These are phyloP conservation scores for Toxicodendron radicans DNA, from an alignment of 345 rosid genomes.

Conservation along the genomic window DNA sequence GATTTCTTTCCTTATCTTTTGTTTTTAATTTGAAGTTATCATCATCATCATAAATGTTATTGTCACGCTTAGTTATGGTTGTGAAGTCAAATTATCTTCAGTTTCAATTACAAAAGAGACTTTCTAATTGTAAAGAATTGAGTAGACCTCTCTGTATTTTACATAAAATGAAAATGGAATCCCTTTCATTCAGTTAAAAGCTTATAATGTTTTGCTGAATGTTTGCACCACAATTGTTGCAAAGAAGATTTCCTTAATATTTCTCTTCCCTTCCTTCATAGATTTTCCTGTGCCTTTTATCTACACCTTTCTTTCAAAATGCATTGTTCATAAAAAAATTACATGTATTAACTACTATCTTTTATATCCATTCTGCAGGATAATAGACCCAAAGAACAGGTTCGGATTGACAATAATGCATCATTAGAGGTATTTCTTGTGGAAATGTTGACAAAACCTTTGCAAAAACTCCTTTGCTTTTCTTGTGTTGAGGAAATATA, in stretches of 20 bases:
- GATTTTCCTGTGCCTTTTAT: not conserved
- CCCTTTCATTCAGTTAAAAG: not conserved
- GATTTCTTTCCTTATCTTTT: not conserved
- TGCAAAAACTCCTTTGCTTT: not conserved
- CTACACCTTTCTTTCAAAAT: not conserved
- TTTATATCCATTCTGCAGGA: constrained; percentile 48
- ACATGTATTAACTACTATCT: not conserved
- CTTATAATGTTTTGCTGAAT: not conserved
- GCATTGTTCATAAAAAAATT: not conserved
- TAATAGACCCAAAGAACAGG: constrained; percentile 50
- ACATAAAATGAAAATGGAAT: too few species aligned
- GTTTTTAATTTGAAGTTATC: not conserved
- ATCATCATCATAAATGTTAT: constrained; percentile 1
- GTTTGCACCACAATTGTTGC: not conserved
- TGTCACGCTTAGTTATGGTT: not conserved
- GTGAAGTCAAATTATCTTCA: not conserved
- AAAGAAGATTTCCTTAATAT: not conserved
- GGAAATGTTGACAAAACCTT: not conserved
- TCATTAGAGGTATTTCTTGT: constrained; percentile 53
- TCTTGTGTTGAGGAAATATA: not conserved
- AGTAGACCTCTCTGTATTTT: not conserved
- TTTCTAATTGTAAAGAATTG: not conserved
- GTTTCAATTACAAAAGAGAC: not conserved
- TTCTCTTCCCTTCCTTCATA: not conserved
- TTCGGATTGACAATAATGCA: constrained; percentile 44